Base-by-base conservation (phyloP, 768 basidiomycete species). In the Lactarius hatsudake region DNA sequence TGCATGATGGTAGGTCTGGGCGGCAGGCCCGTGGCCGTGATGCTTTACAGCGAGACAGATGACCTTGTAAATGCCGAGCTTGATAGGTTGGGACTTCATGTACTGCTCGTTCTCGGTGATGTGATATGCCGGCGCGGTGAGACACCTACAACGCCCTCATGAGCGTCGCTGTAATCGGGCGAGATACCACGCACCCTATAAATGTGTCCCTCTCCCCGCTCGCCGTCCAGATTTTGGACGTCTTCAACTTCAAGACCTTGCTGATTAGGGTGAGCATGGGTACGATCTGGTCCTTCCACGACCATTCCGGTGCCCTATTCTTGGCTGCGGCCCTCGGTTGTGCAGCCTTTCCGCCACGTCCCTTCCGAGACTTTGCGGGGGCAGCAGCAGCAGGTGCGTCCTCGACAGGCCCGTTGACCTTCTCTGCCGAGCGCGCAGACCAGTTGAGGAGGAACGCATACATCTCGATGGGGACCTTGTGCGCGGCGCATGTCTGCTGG, bases 1-100 rank as follows among this genome's bases (percentile, higher is more conserved):
- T 97, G 95, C 78, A 96, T 91, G 77, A 99, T 92, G 68, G 84
- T 86, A n/a, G 67, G 91, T 96, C 74, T 96, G 94, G 0, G 93
- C 92, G 26, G 88, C 87, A 68, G 91, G 85, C 1, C 85, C 81
- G 71, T 98, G 96, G 4, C 84, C 87, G 69, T 98, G 95, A 71
- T 90, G 86, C 75, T 98, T 98, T 67, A 98, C 94, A 0, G 96
- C 90, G 59, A 90, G 79, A 76, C 94, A 98, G 63, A 98, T 87
- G 71, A 94, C 87, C 72, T 94, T 92, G 82, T 91, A 94, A 17
- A 92, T 84, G n/a, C 85, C 86, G 61, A 84, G 77, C 69, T 84
- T 87, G 78, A 95, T 90, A 8, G 84, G 82, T 30, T 82, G 75
- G 32, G 76, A 78, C 78, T 98, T 98, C 90, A 98, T 93, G 76